Evolutionary conservation across 2,329 filamentous ascomycete genomes (phyloP).

Genomic region (Setomelanomma holmii): DNA sequence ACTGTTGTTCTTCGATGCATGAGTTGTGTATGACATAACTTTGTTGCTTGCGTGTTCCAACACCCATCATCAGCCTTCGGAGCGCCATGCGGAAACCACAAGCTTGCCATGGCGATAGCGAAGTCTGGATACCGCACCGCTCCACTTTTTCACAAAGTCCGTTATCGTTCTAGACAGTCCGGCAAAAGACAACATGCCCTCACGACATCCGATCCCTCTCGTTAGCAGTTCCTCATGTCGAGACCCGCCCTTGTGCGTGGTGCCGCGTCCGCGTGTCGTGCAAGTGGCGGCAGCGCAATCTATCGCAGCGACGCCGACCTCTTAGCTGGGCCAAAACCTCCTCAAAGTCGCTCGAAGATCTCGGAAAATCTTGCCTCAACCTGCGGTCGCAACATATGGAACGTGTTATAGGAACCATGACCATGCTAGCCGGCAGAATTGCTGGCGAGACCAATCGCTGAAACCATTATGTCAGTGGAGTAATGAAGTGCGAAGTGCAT

Average conservation of each 20-base stretch:
- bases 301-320: slow-evolving; percentile 1
- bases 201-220: background rate
- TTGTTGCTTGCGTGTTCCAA: background rate
- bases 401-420: slow-evolving; percentile 1
- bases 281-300: slow-evolving; percentile 5
- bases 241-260: background rate
- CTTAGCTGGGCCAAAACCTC: background rate
- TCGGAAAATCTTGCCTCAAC: slow-evolving; percentile 4
- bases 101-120: too few species aligned
- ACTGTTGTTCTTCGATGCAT: background rate
- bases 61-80: background rate
- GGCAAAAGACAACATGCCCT: background rate
- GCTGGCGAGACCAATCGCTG: slow-evolving; percentile 2
- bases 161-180: background rate
- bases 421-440: slow-evolving; percentile 1
- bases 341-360: background rate
- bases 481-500: background rate
- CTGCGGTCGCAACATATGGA: slow-evolving; percentile 1
- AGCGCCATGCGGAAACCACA: background rate
- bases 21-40: background rate
- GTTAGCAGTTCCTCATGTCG: background rate
- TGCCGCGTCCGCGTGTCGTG: slow-evolving; percentile 7
- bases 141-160: background rate
- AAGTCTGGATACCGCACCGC: background rate
- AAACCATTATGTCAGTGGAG: background rate